phyloP scores from a whole-genome alignment of 2,329 filamentous ascomycete genomes.

The Fusarium sp. region DNA sequence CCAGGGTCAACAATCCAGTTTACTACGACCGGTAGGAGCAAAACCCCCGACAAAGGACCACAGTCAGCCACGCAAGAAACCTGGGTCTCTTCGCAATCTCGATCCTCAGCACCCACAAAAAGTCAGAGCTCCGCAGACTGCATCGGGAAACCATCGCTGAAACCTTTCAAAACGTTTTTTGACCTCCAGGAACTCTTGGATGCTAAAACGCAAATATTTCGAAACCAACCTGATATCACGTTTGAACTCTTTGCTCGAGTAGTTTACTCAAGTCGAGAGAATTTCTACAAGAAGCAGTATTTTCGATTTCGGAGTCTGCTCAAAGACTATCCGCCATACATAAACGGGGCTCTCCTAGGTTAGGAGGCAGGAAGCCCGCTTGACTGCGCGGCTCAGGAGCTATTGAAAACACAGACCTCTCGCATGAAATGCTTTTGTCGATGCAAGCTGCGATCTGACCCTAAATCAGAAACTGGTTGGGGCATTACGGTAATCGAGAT shows the following conservation, averaged over 20 bases:
- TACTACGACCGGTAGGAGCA: conserved; percentile 4
- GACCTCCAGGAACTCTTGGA: conserved; percentile 68
- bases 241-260: conserved; percentile 73
- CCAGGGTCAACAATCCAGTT: background rate
- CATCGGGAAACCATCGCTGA: conserved; percentile 11
- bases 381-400: conserved; percentile 40
- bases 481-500: conserved; percentile 42
- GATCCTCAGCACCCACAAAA: conserved; percentile 13
- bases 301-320: conserved; percentile 73
- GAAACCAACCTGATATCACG: conserved; percentile 51
- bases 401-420: conserved; percentile 32
- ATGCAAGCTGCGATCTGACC: conserved; percentile 42
- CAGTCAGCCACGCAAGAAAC: background rate
- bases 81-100: background rate
- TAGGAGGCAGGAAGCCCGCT: conserved; percentile 43
- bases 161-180: conserved; percentile 63
- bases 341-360: conserved; percentile 44
- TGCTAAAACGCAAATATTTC: conserved; percentile 50
- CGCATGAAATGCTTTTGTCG: conserved; percentile 47
- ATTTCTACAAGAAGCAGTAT: conserved; percentile 60
- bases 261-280: conserved; percentile 64
- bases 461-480: conserved; percentile 39
- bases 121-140: background rate
- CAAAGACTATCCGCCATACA: conserved; percentile 63
- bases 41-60: background rate